These are phyloP conservation scores for Sporisorium iseilematis-ciliati DNA, from an alignment of 1,284 basidiomycete species.

Conservation along the genomic window DNA sequence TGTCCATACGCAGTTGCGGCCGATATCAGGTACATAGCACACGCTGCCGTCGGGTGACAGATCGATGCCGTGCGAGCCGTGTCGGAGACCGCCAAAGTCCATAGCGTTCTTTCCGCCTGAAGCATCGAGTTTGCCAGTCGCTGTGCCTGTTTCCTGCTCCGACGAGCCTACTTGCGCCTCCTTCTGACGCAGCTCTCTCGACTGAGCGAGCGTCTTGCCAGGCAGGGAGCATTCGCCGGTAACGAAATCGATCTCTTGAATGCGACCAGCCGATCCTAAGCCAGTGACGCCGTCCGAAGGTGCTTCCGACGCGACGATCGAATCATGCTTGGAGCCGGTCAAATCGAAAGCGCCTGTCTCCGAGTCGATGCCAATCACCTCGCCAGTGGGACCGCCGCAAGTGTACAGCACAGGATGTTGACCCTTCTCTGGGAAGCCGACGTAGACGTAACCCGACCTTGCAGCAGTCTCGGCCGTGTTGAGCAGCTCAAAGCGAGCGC, in stretches of 20 bases:
- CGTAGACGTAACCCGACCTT: slow-evolving; percentile 52
- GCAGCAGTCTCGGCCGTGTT: slow-evolving; percentile 52
- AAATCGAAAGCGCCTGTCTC: slow-evolving; percentile 62
- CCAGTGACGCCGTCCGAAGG: slow-evolving; percentile 27
- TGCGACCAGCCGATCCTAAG: slow-evolving; percentile 38
- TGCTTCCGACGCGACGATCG: slow-evolving; percentile 12
- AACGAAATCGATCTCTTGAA: slow-evolving; percentile 66
- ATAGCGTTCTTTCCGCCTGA: slow-evolving; percentile 42
- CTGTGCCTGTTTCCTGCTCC: background rate
- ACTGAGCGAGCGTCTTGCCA: slow-evolving; percentile 40
- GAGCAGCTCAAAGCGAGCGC: slow-evolving; percentile 36
- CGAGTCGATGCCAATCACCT: slow-evolving; percentile 67
- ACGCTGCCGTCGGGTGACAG: slow-evolving; percentile 32
- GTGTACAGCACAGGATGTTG: slow-evolving; percentile 69
- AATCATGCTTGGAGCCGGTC: slow-evolving; percentile 22
- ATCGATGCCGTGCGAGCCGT: slow-evolving; percentile 40
- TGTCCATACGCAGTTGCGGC: slow-evolving; percentile 71
- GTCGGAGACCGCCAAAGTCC: slow-evolving; percentile 57
- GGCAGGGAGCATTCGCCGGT: slow-evolving; percentile 47
- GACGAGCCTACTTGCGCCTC: background rate
- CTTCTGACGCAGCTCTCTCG: slow-evolving; percentile 9
- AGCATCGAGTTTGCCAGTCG: slow-evolving; percentile 27
- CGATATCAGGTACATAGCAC: slow-evolving; percentile 54
- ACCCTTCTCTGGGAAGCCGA: slow-evolving; percentile 28
- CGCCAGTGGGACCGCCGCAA: slow-evolving; percentile 70